These are phyloP conservation scores for Stylonectria norvegica DNA, from an alignment of 2,329 filamentous ascomycete genomes.

Conservation along the genomic window DNA sequence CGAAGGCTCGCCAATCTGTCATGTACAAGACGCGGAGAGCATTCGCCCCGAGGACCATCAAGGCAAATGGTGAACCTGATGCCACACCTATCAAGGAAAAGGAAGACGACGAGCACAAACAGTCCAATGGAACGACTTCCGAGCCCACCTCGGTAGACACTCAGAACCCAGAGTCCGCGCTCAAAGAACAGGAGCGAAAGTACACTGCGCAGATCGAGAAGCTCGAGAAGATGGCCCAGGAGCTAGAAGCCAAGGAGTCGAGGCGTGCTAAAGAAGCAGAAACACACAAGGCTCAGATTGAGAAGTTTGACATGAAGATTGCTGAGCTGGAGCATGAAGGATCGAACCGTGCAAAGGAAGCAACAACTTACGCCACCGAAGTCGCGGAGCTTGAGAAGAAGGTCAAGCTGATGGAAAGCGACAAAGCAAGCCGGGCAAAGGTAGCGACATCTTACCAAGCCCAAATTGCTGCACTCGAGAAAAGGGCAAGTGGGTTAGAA, in stretches of 20 bases:
- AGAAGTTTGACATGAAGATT: background rate
- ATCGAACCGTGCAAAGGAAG: background rate
- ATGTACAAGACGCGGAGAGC: background rate
- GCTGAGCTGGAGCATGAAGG: background rate
- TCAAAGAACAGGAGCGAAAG: background rate
- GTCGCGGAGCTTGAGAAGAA: background rate
- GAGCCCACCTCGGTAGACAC: too few species aligned
- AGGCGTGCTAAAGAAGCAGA: background rate
- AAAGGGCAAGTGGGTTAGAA: too few species aligned
- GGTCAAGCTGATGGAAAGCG: background rate
- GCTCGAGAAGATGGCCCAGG: background rate
- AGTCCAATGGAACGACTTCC: too few species aligned
- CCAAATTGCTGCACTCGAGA: too few species aligned
- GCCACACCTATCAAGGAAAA: background rate
- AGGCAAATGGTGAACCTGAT: too few species aligned
- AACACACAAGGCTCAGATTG: background rate
- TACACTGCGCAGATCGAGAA: background rate
- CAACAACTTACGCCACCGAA: background rate
- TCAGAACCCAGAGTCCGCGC: too few species aligned
- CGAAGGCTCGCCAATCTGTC: background rate
- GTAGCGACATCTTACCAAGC: background rate
- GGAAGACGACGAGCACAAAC: background rate
- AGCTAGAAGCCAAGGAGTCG: background rate
- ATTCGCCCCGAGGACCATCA: background rate
- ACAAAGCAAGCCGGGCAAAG: background rate